These are phyloP conservation scores for Bimuria novae-zelandiae DNA, from an alignment of 2,329 filamentous ascomycete species.

Conservation along the genomic window DNA sequence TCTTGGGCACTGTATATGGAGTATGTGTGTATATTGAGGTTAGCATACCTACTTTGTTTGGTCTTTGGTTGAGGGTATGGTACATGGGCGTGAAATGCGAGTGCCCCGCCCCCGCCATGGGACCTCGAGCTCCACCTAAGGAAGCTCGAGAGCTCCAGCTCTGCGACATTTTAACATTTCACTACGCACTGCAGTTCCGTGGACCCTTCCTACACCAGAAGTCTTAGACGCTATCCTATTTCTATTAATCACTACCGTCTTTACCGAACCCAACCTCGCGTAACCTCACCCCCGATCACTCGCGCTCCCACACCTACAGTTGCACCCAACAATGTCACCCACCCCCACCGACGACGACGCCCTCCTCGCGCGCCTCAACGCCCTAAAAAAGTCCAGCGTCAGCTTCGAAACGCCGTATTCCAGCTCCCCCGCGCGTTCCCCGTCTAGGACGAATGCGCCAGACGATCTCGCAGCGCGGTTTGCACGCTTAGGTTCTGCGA, in stretches of 20 bases:
- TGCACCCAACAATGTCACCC: constrained; percentile 19
- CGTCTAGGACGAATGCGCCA: constrained; percentile 7
- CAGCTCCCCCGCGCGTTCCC: constrained; percentile 20
- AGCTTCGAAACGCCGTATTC: constrained; percentile 34
- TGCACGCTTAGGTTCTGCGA: constrained; percentile 39
- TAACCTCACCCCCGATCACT: not conserved
- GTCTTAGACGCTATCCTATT: too few species aligned
- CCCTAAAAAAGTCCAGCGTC: constrained; percentile 51
- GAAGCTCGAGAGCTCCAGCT: too few species aligned
- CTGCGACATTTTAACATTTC: too few species aligned
- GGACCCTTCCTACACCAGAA: too few species aligned
- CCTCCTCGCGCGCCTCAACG: constrained; percentile 55
- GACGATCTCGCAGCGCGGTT: constrained; percentile 46
- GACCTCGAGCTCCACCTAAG: not conserved
- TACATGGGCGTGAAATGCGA: not conserved
- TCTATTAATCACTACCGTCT: not conserved
- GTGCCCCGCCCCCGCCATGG: constrained; percentile 3
- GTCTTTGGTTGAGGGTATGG: not conserved
- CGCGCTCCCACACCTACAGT: not conserved
- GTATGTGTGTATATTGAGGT: not conserved
- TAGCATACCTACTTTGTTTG: too few species aligned
- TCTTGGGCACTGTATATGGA: constrained; percentile 1
- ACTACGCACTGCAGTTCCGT: too few species aligned
- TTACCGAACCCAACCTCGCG: not conserved
- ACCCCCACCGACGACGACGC: constrained; percentile 41